Evolutionary conservation across 805 yeast species (phyloP), one percentile per base, ranked within the genome.

Genomic region (Ascoidea asiatica): DNA sequence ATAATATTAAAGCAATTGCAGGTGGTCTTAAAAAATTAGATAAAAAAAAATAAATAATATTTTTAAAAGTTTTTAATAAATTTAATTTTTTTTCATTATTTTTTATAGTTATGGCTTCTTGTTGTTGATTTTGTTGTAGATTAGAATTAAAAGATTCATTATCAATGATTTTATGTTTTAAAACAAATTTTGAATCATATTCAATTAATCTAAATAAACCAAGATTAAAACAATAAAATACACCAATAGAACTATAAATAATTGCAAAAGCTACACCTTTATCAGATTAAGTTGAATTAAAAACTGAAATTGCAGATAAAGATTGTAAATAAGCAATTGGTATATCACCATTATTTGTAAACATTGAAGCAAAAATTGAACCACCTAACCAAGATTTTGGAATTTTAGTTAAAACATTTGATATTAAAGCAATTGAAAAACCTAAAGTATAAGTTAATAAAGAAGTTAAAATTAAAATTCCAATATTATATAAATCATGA

Each of bases 321-420:
- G 90, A 80, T 54, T 80, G 86, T 35, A 79, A 58, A 52, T 86
- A 87, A 0, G 95, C 95, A 52, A 86, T 82, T 0, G 95, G 95
- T 45, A 86, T 66, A 61, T 86, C 95, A 15, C 88, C 75, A 40
- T 81, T 77, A 55, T 87, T 86, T 39, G 88, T 88, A 54, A 85
- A 75, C 29, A 82, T 65, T 0, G 90, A 87, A 6, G 83, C 86
- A 23, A 80, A 70, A 5, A 81, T 49, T 18, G 81, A 56, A 0
- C 95, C 95, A 44, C 95, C 92, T 21, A 72, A 63, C 89, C 92
- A 86, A 37, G 72, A 61, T 46, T 70, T 72, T 4, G 95, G 95
- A 5, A 76, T 73, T 4, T 77, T 77, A 2, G 85, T 69, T 1
- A 69, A 52, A 20, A 69, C 51, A 21, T 72, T 64, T 0, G 69